Evolutionary conservation across 495 filamentous ascomycete genomes (phyloP).

Genomic region (Penicillium egyptiacum): DNA sequence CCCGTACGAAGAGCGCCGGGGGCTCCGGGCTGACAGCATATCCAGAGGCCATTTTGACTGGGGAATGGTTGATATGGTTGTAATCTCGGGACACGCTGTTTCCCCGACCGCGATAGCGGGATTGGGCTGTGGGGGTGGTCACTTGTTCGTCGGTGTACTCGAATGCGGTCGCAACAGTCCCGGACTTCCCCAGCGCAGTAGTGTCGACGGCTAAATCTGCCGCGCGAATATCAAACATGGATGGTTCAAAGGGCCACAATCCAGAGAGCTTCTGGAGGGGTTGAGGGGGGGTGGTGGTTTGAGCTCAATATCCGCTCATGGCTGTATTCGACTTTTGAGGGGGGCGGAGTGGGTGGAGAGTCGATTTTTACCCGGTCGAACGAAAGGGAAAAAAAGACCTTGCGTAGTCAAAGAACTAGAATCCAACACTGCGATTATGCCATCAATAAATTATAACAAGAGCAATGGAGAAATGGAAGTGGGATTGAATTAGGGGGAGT

Average conservation of each 20-base stretch:
- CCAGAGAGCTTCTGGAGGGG: slow-evolving; percentile 8
- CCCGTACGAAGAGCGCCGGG: slow-evolving; percentile 86
- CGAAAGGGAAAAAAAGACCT: neutral
- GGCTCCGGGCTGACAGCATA: slow-evolving; percentile 66
- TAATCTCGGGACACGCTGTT: slow-evolving; percentile 32
- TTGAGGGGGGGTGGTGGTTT: slow-evolving; percentile 1
- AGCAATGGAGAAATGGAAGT: neutral
- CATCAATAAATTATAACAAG: neutral
- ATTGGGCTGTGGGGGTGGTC: slow-evolving; percentile 35
- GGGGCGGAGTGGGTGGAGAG: slow-evolving; percentile 18
- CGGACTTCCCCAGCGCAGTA: slow-evolving; percentile 37
- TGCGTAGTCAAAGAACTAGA: neutral
- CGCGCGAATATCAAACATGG: slow-evolving; percentile 40
- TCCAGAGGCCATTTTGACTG: slow-evolving; percentile 43
- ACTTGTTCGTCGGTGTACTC: slow-evolving; percentile 48
- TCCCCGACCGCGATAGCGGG: slow-evolving; percentile 35
- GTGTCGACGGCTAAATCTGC: slow-evolving; percentile 38
- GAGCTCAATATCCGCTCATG: slow-evolving; percentile 31
- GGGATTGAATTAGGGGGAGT: slow-evolving; percentile 12
- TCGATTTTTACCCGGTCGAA: slow-evolving; percentile 19
- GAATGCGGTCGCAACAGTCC: slow-evolving; percentile 45
- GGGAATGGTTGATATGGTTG: slow-evolving; percentile 32
- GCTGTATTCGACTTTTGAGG: slow-evolving; percentile 20
- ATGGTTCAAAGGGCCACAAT: slow-evolving; percentile 17
- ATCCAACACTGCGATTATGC: neutral